These are phyloP conservation scores for Kodamaea derodonti DNA, from an alignment of 1,139 yeast genomes.

Conservation along the genomic window DNA sequence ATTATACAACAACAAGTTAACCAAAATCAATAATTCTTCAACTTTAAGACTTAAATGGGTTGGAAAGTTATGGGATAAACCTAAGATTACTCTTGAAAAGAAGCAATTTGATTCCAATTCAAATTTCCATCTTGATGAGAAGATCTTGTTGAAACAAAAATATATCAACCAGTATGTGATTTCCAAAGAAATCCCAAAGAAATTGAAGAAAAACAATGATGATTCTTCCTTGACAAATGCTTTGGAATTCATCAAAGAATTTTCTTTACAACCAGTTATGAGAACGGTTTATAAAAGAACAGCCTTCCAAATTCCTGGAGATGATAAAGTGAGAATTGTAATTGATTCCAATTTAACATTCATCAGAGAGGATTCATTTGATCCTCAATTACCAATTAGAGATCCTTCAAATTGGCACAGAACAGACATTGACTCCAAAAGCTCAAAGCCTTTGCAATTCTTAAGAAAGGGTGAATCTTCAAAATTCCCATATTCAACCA, in stretches of 20 bases:
- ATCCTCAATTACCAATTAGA: conserved; percentile 79
- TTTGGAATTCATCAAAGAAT: conserved; percentile 59
- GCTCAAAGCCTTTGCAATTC: conserved; percentile 64
- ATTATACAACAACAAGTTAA: conserved; percentile 78
- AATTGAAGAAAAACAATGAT: conserved; percentile 19
- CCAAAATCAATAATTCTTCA: conserved; percentile 64
- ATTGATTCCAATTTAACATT: conserved; percentile 86
- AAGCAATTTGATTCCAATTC: conserved; percentile 61
- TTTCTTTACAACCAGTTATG: conserved; percentile 76
- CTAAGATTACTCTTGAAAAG: conserved; percentile 78
- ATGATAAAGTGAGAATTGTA: conserved; percentile 82
- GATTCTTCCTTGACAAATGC: conserved; percentile 55
- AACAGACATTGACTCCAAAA: conserved; percentile 77
- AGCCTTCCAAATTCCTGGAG: conserved; percentile 98
- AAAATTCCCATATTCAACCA: conserved; percentile 85
- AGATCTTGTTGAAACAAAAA: conserved; percentile 74
- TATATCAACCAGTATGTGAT: conserved; percentile 61
- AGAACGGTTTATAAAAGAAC: conserved; percentile 88
- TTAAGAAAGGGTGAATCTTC: conserved; percentile 83
- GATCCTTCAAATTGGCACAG: conserved; percentile 91
- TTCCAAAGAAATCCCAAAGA: conserved; percentile 13
- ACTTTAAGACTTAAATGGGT: conserved; percentile 89
- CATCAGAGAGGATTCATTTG: conserved; percentile 88
- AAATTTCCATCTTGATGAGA: conserved; percentile 51
- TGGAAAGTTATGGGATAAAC: conserved; percentile 72